phyloP scores from a whole-genome alignment of 495 filamentous ascomycete genomes.

The Neurospora sp. region DNA sequence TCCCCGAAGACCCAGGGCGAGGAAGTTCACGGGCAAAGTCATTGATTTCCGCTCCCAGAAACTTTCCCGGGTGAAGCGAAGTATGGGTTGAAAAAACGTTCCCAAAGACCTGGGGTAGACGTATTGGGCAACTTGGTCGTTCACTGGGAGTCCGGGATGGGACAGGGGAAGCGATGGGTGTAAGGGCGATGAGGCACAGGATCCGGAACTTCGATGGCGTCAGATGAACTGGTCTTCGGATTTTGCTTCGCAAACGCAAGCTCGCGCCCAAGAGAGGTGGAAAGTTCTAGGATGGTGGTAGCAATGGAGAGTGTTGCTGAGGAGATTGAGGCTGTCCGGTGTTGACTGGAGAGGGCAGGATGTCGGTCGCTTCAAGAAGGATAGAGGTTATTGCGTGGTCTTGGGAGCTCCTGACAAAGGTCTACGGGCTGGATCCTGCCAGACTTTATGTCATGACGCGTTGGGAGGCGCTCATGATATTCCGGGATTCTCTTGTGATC shows the following conservation, averaged over 20 bases:
- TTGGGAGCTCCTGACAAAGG: slow-evolving; percentile 88
- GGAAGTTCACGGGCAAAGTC: background rate
- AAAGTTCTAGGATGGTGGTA: background rate
- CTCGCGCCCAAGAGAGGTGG: background rate
- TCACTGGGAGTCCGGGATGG: background rate
- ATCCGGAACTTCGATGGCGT: background rate
- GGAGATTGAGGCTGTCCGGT: background rate
- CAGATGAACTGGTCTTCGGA: background rate
- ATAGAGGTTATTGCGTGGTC: slow-evolving; percentile 66
- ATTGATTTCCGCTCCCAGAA: background rate
- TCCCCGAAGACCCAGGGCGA: background rate
- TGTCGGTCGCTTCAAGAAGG: slow-evolving; percentile 43
- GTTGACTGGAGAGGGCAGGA: background rate
- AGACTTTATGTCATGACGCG: slow-evolving; percentile 37
- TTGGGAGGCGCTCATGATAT: background rate
- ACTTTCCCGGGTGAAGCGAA: background rate
- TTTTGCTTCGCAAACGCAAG: background rate
- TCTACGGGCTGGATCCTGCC: slow-evolving; percentile 74
- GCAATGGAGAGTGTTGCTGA: background rate
- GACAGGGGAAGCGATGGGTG: background rate
- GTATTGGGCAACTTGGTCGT: background rate
- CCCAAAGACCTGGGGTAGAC: background rate
- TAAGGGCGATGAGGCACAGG: background rate
- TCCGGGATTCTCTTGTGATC: background rate
- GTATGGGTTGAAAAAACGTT: background rate